Evolutionary conservation across 441 rosid genomes (phyloP).

Genomic region (Adansonia rubrostipa): DNA sequence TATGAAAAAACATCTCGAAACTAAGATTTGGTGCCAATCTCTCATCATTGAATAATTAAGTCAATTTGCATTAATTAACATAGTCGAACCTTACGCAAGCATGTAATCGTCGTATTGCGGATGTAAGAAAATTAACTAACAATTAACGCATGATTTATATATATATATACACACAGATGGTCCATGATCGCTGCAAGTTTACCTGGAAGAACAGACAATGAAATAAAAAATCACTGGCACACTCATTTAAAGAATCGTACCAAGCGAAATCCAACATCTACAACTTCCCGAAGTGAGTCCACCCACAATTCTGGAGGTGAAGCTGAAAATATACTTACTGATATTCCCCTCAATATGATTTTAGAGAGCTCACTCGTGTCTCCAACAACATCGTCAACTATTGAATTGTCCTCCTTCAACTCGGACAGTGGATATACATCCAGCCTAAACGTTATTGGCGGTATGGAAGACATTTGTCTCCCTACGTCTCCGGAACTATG

Average conservation of each 20-base stretch:
- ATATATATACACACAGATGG: slow-evolving; percentile 38
- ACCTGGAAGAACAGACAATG: slow-evolving; percentile 53
- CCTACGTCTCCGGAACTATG: background rate
- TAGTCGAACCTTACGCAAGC: background rate
- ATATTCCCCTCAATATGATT: slow-evolving; percentile 22
- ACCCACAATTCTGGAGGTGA: background rate
- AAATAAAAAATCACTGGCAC: slow-evolving; percentile 53
- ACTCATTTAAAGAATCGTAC: slow-evolving; percentile 33
- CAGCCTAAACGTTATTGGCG: background rate
- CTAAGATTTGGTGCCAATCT: too few species aligned
- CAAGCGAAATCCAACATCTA: background rate
- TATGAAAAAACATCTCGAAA: too few species aligned
- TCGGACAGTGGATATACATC: slow-evolving; percentile 18
- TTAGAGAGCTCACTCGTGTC: slow-evolving; percentile 43
- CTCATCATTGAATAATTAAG: too few species aligned
- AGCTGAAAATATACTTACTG: background rate
- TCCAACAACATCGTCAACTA: slow-evolving; percentile 24
- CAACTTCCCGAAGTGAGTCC: slow-evolving; percentile 3
- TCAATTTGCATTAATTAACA: background rate
- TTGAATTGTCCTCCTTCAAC: slow-evolving; percentile 18
- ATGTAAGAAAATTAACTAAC: background rate
- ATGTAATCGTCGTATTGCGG: background rate
- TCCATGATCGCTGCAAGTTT: slow-evolving; percentile 42
- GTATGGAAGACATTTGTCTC: background rate
- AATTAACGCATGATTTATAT: background rate